Evolutionary conservation across 2,329 filamentous ascomycete species (phyloP).

Genomic region (Cadophora sp.): DNA sequence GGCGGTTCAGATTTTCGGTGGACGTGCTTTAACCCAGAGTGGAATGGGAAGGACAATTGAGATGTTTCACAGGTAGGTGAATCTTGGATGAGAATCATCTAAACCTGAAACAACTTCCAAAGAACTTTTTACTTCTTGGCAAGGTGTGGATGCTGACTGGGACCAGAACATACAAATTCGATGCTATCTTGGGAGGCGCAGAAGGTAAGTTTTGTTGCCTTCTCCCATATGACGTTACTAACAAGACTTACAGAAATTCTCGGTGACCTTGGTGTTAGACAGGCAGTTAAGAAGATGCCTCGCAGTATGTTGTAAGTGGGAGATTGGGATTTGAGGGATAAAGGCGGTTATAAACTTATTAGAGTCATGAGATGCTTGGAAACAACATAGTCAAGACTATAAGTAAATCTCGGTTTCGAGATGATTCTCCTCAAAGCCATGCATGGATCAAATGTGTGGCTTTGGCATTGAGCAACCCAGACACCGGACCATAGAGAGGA

Average conservation of each 20-base stretch:
- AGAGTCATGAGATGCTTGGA: background rate
- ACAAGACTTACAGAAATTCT: conserved; percentile 65
- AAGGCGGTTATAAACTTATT: background rate
- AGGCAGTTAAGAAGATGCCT: conserved; percentile 84
- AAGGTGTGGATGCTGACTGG: background rate
- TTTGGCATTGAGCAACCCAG: too few relatives aligned
- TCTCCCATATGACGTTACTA: conserved; percentile 11
- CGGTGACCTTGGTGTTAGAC: conserved; percentile 80
- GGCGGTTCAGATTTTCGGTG: conserved; percentile 85
- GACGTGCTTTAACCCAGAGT: conserved; percentile 77
- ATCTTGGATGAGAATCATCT: conserved; percentile 45
- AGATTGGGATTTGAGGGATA: background rate
- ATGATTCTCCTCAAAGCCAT: background rate
- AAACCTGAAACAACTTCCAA: background rate
- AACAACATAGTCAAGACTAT: background rate
- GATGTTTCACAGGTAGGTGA: conserved; percentile 71
- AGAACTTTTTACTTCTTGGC: background rate
- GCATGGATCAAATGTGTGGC: too few relatives aligned
- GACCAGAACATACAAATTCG: conserved; percentile 65
- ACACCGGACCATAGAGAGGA: too few relatives aligned
- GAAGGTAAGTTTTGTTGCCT: conserved; percentile 52
- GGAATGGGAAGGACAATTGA: conserved; percentile 86
- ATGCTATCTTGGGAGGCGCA: conserved; percentile 78
- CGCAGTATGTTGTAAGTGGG: conserved; percentile 75
- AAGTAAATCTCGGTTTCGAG: background rate